These are phyloP conservation scores for Blastocystis sp. DNA, from an alignment of 352 stramenopile genomes.

Conservation along the genomic window DNA sequence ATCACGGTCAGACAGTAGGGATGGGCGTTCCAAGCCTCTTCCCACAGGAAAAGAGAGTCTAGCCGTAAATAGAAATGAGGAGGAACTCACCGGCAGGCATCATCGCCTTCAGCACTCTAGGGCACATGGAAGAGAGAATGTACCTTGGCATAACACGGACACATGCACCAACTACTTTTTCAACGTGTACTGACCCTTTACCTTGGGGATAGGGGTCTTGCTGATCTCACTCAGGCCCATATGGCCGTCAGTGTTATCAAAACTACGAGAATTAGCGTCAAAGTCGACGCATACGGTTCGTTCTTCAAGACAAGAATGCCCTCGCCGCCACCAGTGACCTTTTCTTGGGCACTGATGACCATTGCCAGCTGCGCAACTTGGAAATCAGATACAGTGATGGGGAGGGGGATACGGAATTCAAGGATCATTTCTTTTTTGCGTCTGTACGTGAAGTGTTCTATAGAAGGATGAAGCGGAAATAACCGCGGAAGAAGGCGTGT, in stretches of 20 bases:
- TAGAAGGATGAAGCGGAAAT: not conserved
- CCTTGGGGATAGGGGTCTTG: constrained; percentile 62
- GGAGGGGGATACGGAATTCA: constrained; percentile 74
- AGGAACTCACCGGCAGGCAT: constrained; percentile 16
- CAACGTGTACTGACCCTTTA: constrained; percentile 73
- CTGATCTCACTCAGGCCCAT: constrained; percentile 72
- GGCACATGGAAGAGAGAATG: constrained; percentile 65
- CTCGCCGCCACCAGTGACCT: constrained; percentile 70
- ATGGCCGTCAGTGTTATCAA: constrained; percentile 73
- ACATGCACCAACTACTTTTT: constrained; percentile 39
- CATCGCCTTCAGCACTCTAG: constrained; percentile 66
- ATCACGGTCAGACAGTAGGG: constrained; percentile 71
- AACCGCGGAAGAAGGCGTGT: constrained; percentile 38
- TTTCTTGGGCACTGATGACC: constrained; percentile 69
- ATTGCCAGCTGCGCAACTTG: constrained; percentile 71
- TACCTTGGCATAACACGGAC: not conserved
- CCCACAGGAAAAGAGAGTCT: constrained; percentile 70
- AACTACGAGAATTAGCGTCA: not conserved
- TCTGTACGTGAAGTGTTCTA: constrained; percentile 1
- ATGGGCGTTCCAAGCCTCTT: constrained; percentile 73
- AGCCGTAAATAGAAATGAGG: not conserved
- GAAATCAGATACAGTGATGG: constrained; percentile 62
- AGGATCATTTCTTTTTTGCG: constrained; percentile 44
- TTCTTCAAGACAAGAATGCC: constrained; percentile 73
- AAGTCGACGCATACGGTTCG: constrained; percentile 3